Evolutionary conservation across 805 yeast genomes (phyloP).

Genomic region (Jamesozyma rosinii): DNA sequence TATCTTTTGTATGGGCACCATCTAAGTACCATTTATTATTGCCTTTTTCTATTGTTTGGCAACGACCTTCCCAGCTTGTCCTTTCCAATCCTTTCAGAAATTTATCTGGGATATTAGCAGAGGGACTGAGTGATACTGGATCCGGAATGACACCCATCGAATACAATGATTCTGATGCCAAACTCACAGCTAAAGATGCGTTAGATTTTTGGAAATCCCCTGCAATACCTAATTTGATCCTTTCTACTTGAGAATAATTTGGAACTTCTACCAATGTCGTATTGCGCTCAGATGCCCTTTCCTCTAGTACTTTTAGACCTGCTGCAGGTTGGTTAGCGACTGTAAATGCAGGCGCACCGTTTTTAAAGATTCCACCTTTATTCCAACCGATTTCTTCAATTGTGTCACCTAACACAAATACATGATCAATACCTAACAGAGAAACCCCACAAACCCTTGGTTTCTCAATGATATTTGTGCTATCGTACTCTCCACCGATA

Average conservation of each 20-base stretch:
- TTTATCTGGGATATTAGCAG: constrained; percentile 35
- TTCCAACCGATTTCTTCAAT: constrained; percentile 91
- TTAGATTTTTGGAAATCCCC: constrained; percentile 80
- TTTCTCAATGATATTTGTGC: constrained; percentile 75
- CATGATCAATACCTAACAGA: constrained; percentile 86
- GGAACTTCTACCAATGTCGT: constrained; percentile 46
- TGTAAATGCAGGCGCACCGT: constrained; percentile 54
- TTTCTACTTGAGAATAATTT: constrained; percentile 31
- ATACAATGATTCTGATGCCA: constrained; percentile 53
- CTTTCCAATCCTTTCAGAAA: constrained; percentile 51
- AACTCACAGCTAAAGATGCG: constrained; percentile 77
- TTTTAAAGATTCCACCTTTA: constrained; percentile 86
- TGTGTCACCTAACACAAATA: constrained; percentile 75
- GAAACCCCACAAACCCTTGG: constrained; percentile 85
- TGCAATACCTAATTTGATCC: constrained; percentile 53
- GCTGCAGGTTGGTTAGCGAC: constrained; percentile 49
- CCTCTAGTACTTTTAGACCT: constrained; percentile 46
- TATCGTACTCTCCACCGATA: constrained; percentile 94
- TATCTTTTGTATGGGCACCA: constrained; percentile 93
- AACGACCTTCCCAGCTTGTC: constrained; percentile 92
- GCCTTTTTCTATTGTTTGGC: constrained; percentile 54
- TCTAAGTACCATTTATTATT: constrained; percentile 71
- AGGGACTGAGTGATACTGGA: constrained; percentile 7
- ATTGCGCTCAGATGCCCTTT: constrained; percentile 60
- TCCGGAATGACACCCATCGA: constrained; percentile 37